phyloP scores from a whole-genome alignment of 1,284 basidiomycete genomes.

The Ceratobasidium sp. region DNA sequence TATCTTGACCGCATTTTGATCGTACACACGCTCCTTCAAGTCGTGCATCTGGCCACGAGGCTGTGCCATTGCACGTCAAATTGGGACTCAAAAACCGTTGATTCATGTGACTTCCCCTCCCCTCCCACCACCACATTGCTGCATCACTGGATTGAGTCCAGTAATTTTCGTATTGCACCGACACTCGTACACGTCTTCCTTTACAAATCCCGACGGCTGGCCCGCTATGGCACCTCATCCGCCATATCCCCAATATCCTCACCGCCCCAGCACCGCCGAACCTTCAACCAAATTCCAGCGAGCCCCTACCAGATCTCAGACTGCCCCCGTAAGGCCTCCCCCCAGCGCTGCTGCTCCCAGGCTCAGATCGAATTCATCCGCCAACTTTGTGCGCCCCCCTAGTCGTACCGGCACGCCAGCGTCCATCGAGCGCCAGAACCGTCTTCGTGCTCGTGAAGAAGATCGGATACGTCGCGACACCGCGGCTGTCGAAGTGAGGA shows the following conservation, averaged over 20 bases:
- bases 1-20: conserved; percentile 20
- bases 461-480: conserved; percentile 31
- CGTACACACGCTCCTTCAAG: neutral
- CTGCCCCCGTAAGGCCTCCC: conserved; percentile 6
- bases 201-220: conserved; percentile 27
- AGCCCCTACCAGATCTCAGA: conserved; percentile 24
- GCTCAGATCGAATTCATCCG: conserved; percentile 10
- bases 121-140: conserved; percentile 36
- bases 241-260: conserved; percentile 3
- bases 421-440: conserved; percentile 31
- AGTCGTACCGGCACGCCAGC: conserved; percentile 29
- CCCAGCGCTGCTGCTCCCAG: conserved; percentile 5
- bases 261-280: conserved; percentile 19
- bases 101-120: conserved; percentile 15
- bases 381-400: conserved; percentile 22
- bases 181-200: neutral
- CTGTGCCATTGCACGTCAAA: conserved; percentile 1
- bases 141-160: conserved; percentile 31
- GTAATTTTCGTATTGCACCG: neutral
- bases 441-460: conserved; percentile 28
- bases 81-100: conserved; percentile 28
- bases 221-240: conserved; percentile 28
- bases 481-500: conserved; percentile 21
- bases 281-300: conserved; percentile 31
- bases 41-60: neutral